Conservation (phyloP, 192 early-diverging fungal species). For the Backusella tuberculispora region DNA sequence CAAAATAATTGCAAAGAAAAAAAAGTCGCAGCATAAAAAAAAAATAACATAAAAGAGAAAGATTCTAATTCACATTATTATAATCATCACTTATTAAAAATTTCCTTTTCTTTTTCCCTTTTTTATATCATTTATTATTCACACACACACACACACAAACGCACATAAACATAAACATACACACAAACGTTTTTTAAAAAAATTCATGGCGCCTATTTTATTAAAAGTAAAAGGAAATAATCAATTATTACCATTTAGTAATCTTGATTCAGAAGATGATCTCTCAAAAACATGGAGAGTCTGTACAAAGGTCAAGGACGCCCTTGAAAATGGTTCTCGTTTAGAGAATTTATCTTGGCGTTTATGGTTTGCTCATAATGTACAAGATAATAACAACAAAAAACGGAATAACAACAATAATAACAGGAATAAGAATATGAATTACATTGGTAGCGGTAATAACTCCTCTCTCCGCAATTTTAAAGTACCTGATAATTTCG, state of each 20-base stretch:
- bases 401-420: conserved; percentile 4
- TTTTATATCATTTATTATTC: conserved; percentile 11
- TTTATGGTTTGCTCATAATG: conserved; percentile 65
- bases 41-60: not conserved
- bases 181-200: not conserved
- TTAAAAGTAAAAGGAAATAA: conserved; percentile 76
- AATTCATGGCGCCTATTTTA: conserved; percentile 65
- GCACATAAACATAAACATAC: not conserved
- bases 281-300: conserved; percentile 81
- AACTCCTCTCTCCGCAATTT: not conserved
- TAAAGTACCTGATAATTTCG: conserved; percentile 20
- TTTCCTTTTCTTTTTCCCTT: not conserved
- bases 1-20: not conserved
- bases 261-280: conserved; percentile 76
- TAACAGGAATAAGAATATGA: not conserved
- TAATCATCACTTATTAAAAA: not conserved
- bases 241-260: conserved; percentile 71
- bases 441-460: too few species aligned
- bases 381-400: conserved; percentile 22
- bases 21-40: not conserved
- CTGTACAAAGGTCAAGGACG: conserved; percentile 86
- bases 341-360: conserved; percentile 87
- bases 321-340: conserved; percentile 78
- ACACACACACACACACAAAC: conserved; percentile 8
- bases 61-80: too few species aligned